Base-by-base conservation (phyloP, 805 yeast species). In the Starmerella apicola region DNA sequence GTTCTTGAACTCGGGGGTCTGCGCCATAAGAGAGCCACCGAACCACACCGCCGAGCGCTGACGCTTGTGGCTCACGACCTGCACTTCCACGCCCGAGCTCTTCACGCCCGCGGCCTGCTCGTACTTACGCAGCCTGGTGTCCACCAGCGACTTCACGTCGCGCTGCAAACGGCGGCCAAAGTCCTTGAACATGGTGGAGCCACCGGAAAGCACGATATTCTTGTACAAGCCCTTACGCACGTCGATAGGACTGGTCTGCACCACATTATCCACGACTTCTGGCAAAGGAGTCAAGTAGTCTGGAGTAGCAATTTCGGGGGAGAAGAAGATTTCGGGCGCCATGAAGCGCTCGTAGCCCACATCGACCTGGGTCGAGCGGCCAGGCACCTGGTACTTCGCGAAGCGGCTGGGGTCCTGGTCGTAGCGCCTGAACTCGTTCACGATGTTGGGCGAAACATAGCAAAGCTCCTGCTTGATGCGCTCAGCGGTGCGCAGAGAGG, bases 1-100 rank as follows among this genome's bases (percentile, higher is more conserved):
- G 61, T 93, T 76, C 63, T 81, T 83, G 66, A 91, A 91, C 64
- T 91, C 98, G 18, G 94, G 77, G 9, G 99, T 91, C 66, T 88
- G 97, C 1, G 99, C 97, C 58, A 91, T 70, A 51, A 91, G 67
- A 17, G 94, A 81, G 51, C 99, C 99, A 53, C 99, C 99, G 59
- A 88, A 91, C 99, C 99, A 91, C 43, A 91, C 99, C 3, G 99
- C 99, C 57, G 91, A 84, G 61, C 95, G 75, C 67, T 91, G 99
- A 64, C 91, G 81, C 68, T 88, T 85, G 66, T 91, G 99, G 22
- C 94, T 76, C 50, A 91, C 86, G 46, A 91, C 99, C 64, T 83
- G 93, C 41, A 91, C 99, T 42, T 85, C 94, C 37, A 91, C 93
- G 60, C 99, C 99, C 23, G 93, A 80, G 20, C 93, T 78, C 41